phyloP scores from a whole-genome alignment of 2,329 filamentous ascomycete species.

The Dryadomyces quercivorus region DNA sequence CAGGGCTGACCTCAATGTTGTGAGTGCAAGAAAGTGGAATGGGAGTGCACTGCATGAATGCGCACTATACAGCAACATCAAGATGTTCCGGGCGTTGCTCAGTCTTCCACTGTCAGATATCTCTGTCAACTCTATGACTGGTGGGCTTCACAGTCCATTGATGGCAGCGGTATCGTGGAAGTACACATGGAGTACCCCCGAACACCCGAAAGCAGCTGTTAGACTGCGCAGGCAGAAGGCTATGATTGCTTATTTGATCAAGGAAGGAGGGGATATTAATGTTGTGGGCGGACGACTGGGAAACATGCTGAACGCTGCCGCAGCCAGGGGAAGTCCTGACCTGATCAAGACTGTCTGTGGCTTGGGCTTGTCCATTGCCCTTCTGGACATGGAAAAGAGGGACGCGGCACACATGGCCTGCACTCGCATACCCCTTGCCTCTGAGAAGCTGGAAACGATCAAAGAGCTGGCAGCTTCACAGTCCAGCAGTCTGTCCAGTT shows the following conservation, averaged over 20 bases:
- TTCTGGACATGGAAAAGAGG: background rate
- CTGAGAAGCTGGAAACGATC: background rate
- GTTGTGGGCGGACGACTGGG: background rate
- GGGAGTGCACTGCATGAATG: background rate
- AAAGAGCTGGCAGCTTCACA: too few relatives aligned
- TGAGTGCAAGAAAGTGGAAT: background rate
- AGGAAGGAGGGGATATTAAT: background rate
- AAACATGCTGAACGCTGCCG: background rate
- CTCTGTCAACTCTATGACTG: background rate
- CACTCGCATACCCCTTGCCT: background rate
- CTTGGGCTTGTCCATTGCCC: background rate
- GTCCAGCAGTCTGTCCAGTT: background rate
- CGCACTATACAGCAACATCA: background rate
- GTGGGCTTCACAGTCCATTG: background rate
- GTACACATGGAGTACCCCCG: background rate
- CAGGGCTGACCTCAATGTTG: background rate
- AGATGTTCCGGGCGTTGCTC: background rate
- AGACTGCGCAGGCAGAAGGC: background rate
- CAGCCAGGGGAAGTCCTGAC: background rate
- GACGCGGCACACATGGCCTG: background rate
- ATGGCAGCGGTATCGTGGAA: background rate
- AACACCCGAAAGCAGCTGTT: background rate
- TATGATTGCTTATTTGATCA: background rate
- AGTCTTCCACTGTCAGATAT: background rate
- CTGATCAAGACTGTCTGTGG: background rate